Conservation (phyloP, 2,329 filamentous ascomycete species). For the Trichoderma polysporum region DNA sequence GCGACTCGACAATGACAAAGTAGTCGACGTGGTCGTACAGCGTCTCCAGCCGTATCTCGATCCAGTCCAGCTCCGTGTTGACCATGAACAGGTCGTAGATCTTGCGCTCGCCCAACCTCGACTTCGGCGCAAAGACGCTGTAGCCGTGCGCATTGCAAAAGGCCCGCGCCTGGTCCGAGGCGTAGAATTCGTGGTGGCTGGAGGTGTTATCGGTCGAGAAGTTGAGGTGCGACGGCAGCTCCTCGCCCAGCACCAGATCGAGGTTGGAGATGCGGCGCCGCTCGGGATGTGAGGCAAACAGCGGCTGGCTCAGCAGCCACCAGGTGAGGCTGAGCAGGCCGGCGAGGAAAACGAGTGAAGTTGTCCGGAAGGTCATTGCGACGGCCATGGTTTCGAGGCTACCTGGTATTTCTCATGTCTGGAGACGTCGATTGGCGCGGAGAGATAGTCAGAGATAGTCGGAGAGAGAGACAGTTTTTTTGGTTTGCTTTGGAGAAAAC, state of each 20-base stretch:
- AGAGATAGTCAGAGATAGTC: not conserved
- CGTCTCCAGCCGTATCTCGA: conserved; percentile 62
- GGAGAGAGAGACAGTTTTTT: too few species aligned
- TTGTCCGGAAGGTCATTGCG: not conserved
- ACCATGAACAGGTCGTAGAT: conserved; percentile 59
- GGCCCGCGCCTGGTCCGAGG: conserved; percentile 29
- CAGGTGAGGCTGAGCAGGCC: conserved; percentile 17
- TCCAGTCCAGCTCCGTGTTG: conserved; percentile 63
- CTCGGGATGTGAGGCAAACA: conserved; percentile 23
- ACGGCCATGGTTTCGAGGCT: not conserved
- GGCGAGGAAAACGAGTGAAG: conserved; percentile 9
- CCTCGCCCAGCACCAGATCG: conserved; percentile 17
- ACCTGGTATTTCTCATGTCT: not conserved
- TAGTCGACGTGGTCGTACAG: conserved; percentile 61
- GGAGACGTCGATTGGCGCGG: not conserved
- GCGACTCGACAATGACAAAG: conserved; percentile 62
- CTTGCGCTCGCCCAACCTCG: conserved; percentile 31
- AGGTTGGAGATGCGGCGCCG: conserved; percentile 28
- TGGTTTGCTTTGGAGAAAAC: not conserved
- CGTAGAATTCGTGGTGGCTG: conserved; percentile 30
- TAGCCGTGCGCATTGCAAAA: conserved; percentile 38
- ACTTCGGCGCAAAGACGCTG: conserved; percentile 30
- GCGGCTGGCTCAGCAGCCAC: conserved; percentile 25
- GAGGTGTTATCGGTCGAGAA: conserved; percentile 23
- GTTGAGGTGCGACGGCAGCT: conserved; percentile 28